Evolutionary conservation across 2,329 filamentous ascomycete genomes (phyloP).

Genomic region (Paraphaeosphaeria minitans): DNA sequence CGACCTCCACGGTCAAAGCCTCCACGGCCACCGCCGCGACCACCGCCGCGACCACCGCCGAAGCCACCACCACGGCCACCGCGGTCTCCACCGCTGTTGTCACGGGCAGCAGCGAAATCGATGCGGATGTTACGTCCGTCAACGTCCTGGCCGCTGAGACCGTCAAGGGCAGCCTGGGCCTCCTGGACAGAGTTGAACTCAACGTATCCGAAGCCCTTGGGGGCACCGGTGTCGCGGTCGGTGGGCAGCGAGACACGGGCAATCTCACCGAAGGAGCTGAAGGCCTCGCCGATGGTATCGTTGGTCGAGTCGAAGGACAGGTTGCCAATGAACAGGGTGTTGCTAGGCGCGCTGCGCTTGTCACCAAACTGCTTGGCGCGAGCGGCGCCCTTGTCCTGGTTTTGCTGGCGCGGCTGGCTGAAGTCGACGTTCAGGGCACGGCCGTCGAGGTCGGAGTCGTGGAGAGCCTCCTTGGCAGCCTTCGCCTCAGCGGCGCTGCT

Average conservation of each 20-base stretch:
- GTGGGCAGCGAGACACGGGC: slow-evolving; percentile 86
- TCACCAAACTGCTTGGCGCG: slow-evolving; percentile 77
- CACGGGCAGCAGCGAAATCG: slow-evolving; percentile 76
- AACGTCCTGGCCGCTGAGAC: slow-evolving; percentile 73
- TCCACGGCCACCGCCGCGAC: slow-evolving; percentile 58
- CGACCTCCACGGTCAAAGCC: slow-evolving; percentile 59
- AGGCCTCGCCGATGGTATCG: slow-evolving; percentile 74
- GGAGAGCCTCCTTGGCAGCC: slow-evolving; percentile 75
- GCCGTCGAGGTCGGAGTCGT: slow-evolving; percentile 74
- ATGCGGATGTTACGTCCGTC: slow-evolving; percentile 77
- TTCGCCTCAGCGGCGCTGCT: slow-evolving; percentile 68
- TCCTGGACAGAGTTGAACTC: slow-evolving; percentile 83
- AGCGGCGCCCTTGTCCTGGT: slow-evolving; percentile 53
- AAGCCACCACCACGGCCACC: slow-evolving; percentile 57
- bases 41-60: slow-evolving; percentile 60
- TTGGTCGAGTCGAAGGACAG: slow-evolving; percentile 83
- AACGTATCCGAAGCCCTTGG: slow-evolving; percentile 94
- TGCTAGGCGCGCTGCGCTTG: slow-evolving; percentile 75
- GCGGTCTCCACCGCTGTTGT: slow-evolving; percentile 61
- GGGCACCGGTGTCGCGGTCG: slow-evolving; percentile 79
- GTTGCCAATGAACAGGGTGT: slow-evolving; percentile 92
- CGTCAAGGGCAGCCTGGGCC: slow-evolving; percentile 74
- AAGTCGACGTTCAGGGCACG: slow-evolving; percentile 80
- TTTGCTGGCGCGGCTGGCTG: slow-evolving; percentile 65
- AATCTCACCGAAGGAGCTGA: slow-evolving; percentile 72